phyloP scores from a whole-genome alignment of 2,329 filamentous ascomycete species.

The Neofusicoccum kwambonambiense region DNA sequence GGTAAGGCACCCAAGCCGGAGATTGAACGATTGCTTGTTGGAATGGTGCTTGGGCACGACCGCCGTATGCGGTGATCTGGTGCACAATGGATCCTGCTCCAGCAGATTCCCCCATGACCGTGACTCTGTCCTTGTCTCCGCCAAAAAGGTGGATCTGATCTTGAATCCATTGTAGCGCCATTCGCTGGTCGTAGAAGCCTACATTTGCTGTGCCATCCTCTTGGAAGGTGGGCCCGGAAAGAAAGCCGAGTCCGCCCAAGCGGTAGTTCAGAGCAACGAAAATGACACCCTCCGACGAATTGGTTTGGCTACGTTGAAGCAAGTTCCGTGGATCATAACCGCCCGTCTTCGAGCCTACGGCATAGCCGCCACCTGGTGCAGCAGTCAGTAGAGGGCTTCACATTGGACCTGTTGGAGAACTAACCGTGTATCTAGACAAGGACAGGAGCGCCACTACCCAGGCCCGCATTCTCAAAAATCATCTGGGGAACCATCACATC shows the following conservation, averaged over 20 bases:
- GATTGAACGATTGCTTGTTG: constrained; percentile 40
- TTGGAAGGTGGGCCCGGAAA: constrained; percentile 33
- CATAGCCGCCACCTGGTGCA: constrained; percentile 42
- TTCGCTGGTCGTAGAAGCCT: constrained; percentile 38
- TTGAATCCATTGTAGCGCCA: constrained; percentile 42
- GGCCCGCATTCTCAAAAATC: constrained; percentile 30
- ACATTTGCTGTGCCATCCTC: constrained; percentile 36
- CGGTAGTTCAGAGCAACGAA: constrained; percentile 52
- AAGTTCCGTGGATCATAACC: constrained; percentile 29
- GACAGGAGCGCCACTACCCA: constrained; percentile 35
- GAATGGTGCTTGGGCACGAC: constrained; percentile 35
- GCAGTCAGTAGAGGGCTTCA: constrained; percentile 37
- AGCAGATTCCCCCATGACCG: constrained; percentile 39
- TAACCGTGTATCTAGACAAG: constrained; percentile 47
- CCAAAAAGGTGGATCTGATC: constrained; percentile 40
- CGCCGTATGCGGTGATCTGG: constrained; percentile 34
- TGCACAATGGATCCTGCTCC: constrained; percentile 39
- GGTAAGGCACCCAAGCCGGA: constrained; percentile 39
- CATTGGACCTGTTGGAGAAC: constrained; percentile 19
- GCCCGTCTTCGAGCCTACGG: constrained; percentile 40
- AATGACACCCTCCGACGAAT: constrained; percentile 38
- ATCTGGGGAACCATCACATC: constrained; percentile 39
- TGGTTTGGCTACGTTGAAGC: constrained; percentile 26
- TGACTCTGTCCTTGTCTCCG: constrained; percentile 38
- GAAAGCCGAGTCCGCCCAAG: constrained; percentile 41